Evolutionary conservation across 441 rosid genomes (phyloP).

Genomic region (Mallotus repandus): DNA sequence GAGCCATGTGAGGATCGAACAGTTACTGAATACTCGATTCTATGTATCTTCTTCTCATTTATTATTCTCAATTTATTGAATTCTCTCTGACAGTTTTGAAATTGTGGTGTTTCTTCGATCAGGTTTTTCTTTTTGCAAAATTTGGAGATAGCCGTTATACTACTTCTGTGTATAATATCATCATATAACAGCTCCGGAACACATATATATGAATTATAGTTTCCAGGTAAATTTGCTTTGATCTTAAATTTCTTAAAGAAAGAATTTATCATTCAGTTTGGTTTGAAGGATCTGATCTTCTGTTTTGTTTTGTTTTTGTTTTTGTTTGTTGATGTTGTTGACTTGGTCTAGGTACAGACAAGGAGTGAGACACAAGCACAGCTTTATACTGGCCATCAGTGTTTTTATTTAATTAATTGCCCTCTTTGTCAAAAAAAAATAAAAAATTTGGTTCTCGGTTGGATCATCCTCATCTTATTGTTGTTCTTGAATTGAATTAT

Average conservation of each 20-base stretch:
- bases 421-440: no score
- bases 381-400: not conserved
- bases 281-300: conserved; percentile 20
- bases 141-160: conserved; percentile 20
- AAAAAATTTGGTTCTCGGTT: not conserved
- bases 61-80: not conserved
- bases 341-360: not conserved
- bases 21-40: conserved; percentile 3
- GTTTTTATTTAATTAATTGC: not conserved
- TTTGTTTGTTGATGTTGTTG: conserved; percentile 7
- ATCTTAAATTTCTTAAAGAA: not conserved
- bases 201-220: conserved; percentile 4
- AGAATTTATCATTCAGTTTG: not conserved
- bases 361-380: not conserved
- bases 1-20: conserved; percentile 1
- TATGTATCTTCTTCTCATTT: not conserved
- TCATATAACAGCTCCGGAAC: conserved; percentile 6
- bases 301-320: not conserved
- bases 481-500: conserved; percentile 12
- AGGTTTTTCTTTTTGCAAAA: conserved; percentile 23
- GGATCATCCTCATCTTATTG: not conserved
- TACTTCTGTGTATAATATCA: not conserved
- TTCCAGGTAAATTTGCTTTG: conserved; percentile 28
- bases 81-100: not conserved
- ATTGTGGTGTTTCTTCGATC: conserved; percentile 17